Evolutionary conservation across 352 stramenopile species (phyloP), one percentile per base, ranked within the genome.

Genomic region (Phytophthora melonis): DNA sequence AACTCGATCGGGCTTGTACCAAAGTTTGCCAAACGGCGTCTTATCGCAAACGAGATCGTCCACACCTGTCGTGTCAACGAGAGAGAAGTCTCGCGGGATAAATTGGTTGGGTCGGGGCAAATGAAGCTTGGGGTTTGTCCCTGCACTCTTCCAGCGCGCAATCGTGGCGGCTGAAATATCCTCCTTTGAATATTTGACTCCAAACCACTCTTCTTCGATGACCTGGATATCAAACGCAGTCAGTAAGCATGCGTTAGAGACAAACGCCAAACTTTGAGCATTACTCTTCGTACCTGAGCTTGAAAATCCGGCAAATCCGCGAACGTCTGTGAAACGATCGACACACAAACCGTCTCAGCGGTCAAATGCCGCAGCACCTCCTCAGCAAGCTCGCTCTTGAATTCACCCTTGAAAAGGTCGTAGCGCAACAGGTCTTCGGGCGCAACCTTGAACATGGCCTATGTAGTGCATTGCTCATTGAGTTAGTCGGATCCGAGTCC

Each of bases 61-160:
- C 19, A 70, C 63, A 18, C 59, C 58, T 41, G 66, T 58, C 11
- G 74, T 66, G 8, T 81, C 68, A 14, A 93, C 65, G 19, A 93
- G 74, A n/a, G 83, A 74, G 34, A 94, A 90, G 65, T 94, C 81
- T 19, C 68, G 75, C 23, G 88, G 86, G 63, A 94, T 93, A 67
- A 93, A 94, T 52, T 79, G 83, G 61, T 94, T 94, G 23, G 66
- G 80, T 36, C 71, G 78, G 36, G 83, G 87, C n/a, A 93, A 69
- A 47, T 80, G 72, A 58, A 94, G 73, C 53, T 82, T 79, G 0
- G 74, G 14, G 53, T 92, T 91, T 39, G 49, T 43, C 21, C 56
- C 60, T 25, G 66, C 73, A 21, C 58, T 72, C 58, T 76, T 81
- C 87, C 87, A 94, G 43, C 55, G 52, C 18, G 74, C 30, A 23